Evolutionary conservation across 2,329 filamentous ascomycete species (phyloP).

Genomic region (Penicillium janthinellum): DNA sequence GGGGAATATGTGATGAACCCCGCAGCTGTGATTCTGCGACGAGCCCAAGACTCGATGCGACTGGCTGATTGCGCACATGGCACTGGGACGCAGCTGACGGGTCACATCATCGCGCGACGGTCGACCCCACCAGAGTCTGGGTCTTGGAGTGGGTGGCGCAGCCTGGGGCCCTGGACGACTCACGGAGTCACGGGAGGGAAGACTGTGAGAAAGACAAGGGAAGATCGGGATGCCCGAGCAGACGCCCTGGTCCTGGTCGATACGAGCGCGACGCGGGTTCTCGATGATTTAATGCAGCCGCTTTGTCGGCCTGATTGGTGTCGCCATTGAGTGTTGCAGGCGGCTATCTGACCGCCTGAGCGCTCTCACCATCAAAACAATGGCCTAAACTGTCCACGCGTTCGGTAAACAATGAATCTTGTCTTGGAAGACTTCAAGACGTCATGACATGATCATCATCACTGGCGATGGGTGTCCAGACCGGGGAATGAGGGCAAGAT

Average conservation of each 20-base stretch:
- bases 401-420: conserved; percentile 2
- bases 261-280: background rate
- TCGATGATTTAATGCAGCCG: conserved; percentile 13
- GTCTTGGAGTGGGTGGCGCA: conserved; percentile 16
- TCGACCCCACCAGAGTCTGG: conserved; percentile 22
- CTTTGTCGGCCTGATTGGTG: conserved; percentile 15
- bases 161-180: background rate
- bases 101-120: conserved; percentile 25
- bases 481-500: background rate
- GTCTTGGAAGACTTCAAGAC: conserved; percentile 1
- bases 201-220: conserved; percentile 3
- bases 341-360: conserved; percentile 11
- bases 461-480: background rate
- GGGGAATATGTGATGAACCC: conserved; percentile 27
- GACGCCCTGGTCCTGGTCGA: conserved; percentile 6
- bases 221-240: conserved; percentile 20
- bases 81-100: conserved; percentile 25
- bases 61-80: conserved; percentile 28
- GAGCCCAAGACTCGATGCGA: conserved; percentile 19
- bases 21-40: conserved; percentile 22
- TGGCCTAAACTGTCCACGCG: background rate
- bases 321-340: conserved; percentile 5
- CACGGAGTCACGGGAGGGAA: background rate
- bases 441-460: conserved; percentile 4
- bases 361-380: background rate